Conservation (phyloP, 2,329 filamentous ascomycete genomes). For the Stagonosporopsis cucurbitacearum region DNA sequence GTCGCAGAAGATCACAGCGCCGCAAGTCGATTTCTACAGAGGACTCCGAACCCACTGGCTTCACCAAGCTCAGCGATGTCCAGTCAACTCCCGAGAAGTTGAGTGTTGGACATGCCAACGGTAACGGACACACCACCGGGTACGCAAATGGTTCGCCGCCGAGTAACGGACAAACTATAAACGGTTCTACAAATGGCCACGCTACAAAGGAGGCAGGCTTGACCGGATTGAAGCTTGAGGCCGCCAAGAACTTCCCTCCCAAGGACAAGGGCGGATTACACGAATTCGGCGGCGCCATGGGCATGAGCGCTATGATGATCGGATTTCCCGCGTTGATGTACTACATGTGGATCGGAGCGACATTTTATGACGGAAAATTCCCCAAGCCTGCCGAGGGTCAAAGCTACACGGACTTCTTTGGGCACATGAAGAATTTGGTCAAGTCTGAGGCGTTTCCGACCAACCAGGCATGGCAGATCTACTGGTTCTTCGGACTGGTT, state of each 20-base stretch:
- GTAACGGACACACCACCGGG: slow-evolving; percentile 36
- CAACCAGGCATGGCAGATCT: slow-evolving; percentile 84
- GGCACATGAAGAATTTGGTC: slow-evolving; percentile 73
- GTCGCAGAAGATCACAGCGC: slow-evolving; percentile 49
- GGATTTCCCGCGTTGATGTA: slow-evolving; percentile 95
- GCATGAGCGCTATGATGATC: slow-evolving; percentile 84
- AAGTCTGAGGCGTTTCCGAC: slow-evolving; percentile 87
- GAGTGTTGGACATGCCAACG: slow-evolving; percentile 39
- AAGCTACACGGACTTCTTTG: slow-evolving; percentile 72
- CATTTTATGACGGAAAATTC: slow-evolving; percentile 86
- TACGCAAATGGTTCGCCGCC: slow-evolving; percentile 47
- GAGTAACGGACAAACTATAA: slow-evolving; percentile 20
- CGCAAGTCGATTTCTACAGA: slow-evolving; percentile 51
- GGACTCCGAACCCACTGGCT: slow-evolving; percentile 32
- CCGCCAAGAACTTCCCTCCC: slow-evolving; percentile 44
- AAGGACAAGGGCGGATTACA: slow-evolving; percentile 59
- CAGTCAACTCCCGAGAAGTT: not conserved
- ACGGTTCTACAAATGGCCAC: slow-evolving; percentile 43
- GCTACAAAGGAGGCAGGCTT: slow-evolving; percentile 23
- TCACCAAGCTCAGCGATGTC: slow-evolving; percentile 21
- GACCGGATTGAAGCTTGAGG: slow-evolving; percentile 35
- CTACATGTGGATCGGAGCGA: slow-evolving; percentile 98
- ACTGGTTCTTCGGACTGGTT: slow-evolving; percentile 91
- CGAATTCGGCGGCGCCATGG: slow-evolving; percentile 89
- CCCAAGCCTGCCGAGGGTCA: slow-evolving; percentile 72